Base-by-base conservation (phyloP, 78 protist species). In the Paulinella micropora region DNA sequence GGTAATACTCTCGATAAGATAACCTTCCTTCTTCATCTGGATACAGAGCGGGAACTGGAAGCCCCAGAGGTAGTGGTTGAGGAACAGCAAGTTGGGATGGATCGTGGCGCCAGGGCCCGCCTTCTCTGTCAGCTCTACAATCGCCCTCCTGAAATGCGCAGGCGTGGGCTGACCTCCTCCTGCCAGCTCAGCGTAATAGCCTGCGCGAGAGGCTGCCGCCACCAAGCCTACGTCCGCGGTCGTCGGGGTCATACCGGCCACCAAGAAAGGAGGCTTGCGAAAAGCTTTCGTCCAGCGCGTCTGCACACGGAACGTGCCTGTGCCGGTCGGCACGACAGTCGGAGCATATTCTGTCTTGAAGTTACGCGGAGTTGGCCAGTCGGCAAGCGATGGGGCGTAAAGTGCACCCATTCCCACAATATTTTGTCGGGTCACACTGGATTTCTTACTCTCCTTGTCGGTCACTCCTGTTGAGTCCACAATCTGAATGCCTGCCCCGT, bases 211-310 rank as follows among this genome's bases (percentile, higher is more conserved):
- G 9, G 31, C 23, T 1, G 91, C 94, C 0, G 91, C 34, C 3
- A 92, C 64, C 29, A 92, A 35, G 39, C 37, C 28, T 26, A 1
- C 90, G 34, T 2, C 0, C 36, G 85, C 90, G 3, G 92, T 88
- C 34, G 90, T 88, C 4, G 94, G 95, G 1, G 93, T 91, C 95
- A 93, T 93, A 0, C 93, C 95, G 15, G 92, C 89, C 9, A 93
- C 83, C 88, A 90, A 82, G n/a, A 93, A 1, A 0, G 93, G 95
- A 15, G 95, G 92, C n/a, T 73, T 37, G 32, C 93, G 92, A 28
- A 89, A 0, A 28, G 87, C 39, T 1, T 82, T 31, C 15, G 89
- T 39, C 31, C 82, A 73, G 37, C 35, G 4, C 2, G 94, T 93
- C 79, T 86, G n/a, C 36, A 73, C 4, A 1, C 9, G 1, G 82